Evolutionary conservation across 2,329 filamentous ascomycete species (phyloP).

Genomic region (Fusarium sp.): DNA sequence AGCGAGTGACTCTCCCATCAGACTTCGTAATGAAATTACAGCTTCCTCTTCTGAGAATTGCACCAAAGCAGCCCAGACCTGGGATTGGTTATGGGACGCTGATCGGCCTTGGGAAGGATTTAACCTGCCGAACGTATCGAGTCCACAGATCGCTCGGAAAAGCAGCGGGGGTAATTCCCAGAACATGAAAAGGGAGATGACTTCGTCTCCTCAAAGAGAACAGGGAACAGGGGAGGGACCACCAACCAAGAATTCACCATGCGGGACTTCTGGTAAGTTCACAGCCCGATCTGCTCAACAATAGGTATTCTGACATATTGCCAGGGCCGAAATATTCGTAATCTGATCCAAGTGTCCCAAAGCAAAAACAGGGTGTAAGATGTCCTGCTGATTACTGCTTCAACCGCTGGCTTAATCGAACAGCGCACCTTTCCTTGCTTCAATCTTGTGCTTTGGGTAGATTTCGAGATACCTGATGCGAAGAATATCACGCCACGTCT

Average conservation of each 20-base stretch:
- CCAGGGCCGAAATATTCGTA: not conserved
- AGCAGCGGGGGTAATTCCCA: not conserved
- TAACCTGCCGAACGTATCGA: not conserved
- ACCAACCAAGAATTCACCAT: not conserved
- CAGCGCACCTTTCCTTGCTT: not conserved
- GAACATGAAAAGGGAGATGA: not conserved
- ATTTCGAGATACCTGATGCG: not conserved
- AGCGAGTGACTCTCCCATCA: not conserved
- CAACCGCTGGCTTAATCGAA: not conserved
- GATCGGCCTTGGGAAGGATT: constrained; percentile 31
- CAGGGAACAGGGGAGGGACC: not conserved
- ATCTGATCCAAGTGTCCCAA: not conserved
- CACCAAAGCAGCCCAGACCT: not conserved
- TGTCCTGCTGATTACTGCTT: not conserved
- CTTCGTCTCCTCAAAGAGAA: not conserved
- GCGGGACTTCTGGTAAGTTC: constrained; percentile 1
- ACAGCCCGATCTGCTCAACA: not conserved
- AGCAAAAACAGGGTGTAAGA: too few relatives aligned
- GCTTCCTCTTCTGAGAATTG: too few relatives aligned
- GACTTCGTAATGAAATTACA: not conserved
- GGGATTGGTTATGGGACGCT: constrained; percentile 15
- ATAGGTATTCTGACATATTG: not conserved
- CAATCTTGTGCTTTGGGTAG: not conserved
- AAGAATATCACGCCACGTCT: constrained; percentile 19
- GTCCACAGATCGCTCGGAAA: not conserved